A percentile compares a stretch with the other conserved stretches of the same genome.
Evolutionary conservation across 352 stramenopile genomes (phyloP).

Genomic region (Globisporangium paddicum): DNA sequence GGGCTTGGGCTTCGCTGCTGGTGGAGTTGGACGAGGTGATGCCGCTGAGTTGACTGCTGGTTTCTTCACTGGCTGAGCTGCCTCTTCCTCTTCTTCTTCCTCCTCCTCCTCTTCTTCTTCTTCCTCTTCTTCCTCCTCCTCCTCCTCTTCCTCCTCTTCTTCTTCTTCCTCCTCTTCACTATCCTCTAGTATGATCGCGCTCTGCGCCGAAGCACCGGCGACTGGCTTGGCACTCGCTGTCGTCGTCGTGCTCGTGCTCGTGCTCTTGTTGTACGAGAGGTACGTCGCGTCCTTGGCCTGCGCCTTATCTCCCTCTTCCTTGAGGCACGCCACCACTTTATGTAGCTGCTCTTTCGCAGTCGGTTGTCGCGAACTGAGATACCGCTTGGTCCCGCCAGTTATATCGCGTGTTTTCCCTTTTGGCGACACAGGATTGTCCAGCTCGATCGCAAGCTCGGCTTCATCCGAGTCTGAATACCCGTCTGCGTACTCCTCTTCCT

Average conservation of each 20-base stretch:
- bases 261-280: slow-evolving; percentile 22
- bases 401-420: slow-evolving; percentile 13
- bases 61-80: slow-evolving; percentile 19
- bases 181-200: slow-evolving; percentile 54
- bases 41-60: slow-evolving; percentile 1
- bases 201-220: slow-evolving; percentile 28
- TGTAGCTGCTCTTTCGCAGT: slow-evolving; percentile 21
- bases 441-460: slow-evolving; percentile 26
- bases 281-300: slow-evolving; percentile 18
- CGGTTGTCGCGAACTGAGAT: not conserved
- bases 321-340: slow-evolving; percentile 26
- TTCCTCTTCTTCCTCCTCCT: slow-evolving; percentile 17
- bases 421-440: slow-evolving; percentile 9
- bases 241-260: not conserved
- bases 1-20: not conserved
- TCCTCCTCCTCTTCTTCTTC: slow-evolving; percentile 30
- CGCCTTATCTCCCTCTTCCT: slow-evolving; percentile 21
- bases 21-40: not conserved
- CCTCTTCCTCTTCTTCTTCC: slow-evolving; percentile 21
- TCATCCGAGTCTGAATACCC: slow-evolving; percentile 33
- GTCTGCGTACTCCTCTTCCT: slow-evolving; percentile 28
- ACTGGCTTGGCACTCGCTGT: not conserved
- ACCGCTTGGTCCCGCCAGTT: slow-evolving; percentile 17
- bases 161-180: slow-evolving; percentile 31
- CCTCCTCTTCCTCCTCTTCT: slow-evolving; percentile 14